Percentiles rank a stretch among this genome's conserved stretches.
Conservation (phyloP, 2,329 filamentous ascomycete genomes). For the Chaetothyriales sp. region DNA sequence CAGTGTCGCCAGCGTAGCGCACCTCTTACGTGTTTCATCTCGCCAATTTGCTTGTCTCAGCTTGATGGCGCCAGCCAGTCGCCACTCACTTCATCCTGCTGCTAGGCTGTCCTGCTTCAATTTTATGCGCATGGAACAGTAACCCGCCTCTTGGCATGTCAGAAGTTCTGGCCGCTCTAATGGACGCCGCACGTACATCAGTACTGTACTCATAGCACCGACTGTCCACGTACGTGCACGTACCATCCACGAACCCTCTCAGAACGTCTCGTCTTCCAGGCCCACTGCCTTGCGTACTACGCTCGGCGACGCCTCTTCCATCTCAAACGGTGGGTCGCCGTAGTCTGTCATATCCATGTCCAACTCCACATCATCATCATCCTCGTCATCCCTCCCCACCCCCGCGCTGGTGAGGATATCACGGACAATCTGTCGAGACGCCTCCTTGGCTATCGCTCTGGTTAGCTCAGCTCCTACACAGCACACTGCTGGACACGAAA, state of each 20-base stretch:
- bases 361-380: conserved; percentile 11
- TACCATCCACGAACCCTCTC: too few relatives aligned
- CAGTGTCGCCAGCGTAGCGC: neutral
- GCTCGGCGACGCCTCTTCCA: conserved; percentile 20
- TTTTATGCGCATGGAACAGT: too few relatives aligned
- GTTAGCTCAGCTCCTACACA: neutral
- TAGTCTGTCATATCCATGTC: neutral
- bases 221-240: too few relatives aligned
- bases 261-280: conserved; percentile 35
- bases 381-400: conserved; percentile 7
- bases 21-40: neutral
- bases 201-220: too few relatives aligned
- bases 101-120: too few relatives aligned
- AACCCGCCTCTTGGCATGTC: too few relatives aligned
- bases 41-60: neutral
- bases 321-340: neutral
- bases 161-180: too few relatives aligned
- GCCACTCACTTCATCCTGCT: neutral
- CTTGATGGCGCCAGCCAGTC: neutral
- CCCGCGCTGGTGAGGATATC: conserved; percentile 33
- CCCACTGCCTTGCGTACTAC: conserved; percentile 27
- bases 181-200: too few relatives aligned
- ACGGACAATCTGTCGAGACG: conserved; percentile 34
- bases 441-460: conserved; percentile 31
- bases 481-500: neutral